Percentiles rank a stretch among this genome's conserved stretches.
Conservation (phyloP, 495 filamentous ascomycete species). For the Penicillium chermesinum region DNA sequence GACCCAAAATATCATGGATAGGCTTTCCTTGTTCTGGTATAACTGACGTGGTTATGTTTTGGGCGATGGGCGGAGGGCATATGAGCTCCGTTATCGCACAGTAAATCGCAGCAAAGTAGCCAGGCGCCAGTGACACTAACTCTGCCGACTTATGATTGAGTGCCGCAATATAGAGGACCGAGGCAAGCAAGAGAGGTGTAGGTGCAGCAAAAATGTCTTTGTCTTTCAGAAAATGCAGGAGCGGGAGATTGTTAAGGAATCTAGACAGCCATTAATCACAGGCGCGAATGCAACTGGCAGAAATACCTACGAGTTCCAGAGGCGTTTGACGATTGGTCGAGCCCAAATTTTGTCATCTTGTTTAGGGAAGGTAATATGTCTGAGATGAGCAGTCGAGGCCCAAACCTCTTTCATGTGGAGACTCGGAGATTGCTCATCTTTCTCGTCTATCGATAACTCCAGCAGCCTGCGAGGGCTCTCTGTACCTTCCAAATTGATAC, state of each 20-base stretch:
- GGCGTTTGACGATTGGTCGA: slow-evolving; percentile 22
- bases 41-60: too few species aligned
- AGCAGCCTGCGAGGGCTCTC: not conserved
- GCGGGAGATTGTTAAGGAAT: slow-evolving; percentile 34
- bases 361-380: slow-evolving; percentile 21
- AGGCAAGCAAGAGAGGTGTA: slow-evolving; percentile 33
- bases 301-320: slow-evolving; percentile 33
- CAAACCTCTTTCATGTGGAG: slow-evolving; percentile 24
- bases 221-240: slow-evolving; percentile 36
- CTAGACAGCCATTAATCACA: slow-evolving; percentile 13
- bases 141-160: slow-evolving; percentile 28
- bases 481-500: slow-evolving; percentile 17
- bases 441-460: slow-evolving; percentile 6
- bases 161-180: slow-evolving; percentile 38
- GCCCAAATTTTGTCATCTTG: slow-evolving; percentile 31
- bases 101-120: slow-evolving; percentile 33
- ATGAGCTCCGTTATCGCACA: slow-evolving; percentile 32
- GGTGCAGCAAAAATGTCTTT: slow-evolving; percentile 29
- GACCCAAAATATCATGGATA: slow-evolving; percentile 35
- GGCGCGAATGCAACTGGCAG: not conserved
- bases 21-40: too few species aligned
- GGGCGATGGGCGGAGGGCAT: slow-evolving; percentile 8
- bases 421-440: slow-evolving; percentile 16
- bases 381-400: slow-evolving; percentile 27
- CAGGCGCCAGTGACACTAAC: slow-evolving; percentile 19